phyloP scores from a whole-genome alignment of 2,329 filamentous ascomycete genomes.

The Eutypella sp. region DNA sequence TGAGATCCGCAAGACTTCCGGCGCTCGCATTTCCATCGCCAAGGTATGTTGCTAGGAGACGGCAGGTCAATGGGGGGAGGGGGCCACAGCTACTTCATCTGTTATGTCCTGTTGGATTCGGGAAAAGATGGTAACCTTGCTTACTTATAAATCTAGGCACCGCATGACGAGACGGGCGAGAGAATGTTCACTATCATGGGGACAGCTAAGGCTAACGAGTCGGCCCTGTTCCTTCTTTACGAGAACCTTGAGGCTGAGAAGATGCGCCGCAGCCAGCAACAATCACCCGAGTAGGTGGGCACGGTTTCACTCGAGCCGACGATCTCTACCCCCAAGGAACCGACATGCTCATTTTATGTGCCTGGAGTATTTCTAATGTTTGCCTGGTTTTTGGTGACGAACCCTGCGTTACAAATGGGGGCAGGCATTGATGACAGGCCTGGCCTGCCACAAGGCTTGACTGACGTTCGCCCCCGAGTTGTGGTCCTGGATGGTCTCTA shows the following conservation, averaged over 20 bases:
- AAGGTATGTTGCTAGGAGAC: conserved; percentile 53
- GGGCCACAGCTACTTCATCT: background rate
- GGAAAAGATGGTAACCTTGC: conserved; percentile 7
- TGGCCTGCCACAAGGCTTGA: conserved; percentile 60
- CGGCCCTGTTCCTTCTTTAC: conserved; percentile 91
- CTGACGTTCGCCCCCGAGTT: conserved; percentile 26
- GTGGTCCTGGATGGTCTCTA: conserved; percentile 39
- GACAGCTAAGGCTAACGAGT: conserved; percentile 88
- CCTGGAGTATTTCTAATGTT: conserved; percentile 36
- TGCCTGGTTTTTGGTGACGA: conserved; percentile 45
- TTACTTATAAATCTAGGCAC: conserved; percentile 46
- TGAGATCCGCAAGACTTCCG: conserved; percentile 95
- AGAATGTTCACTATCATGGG: conserved; percentile 99
- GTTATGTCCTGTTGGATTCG: too few species aligned
- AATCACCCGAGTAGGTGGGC: conserved; percentile 43
- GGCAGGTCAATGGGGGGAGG: background rate
- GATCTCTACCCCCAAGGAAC: conserved; percentile 24
- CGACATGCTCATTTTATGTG: conserved; percentile 21
- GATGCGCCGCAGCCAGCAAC: conserved; percentile 87
- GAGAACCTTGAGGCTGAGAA: conserved; percentile 99
- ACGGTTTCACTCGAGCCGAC: conserved; percentile 11
- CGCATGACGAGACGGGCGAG: conserved; percentile 95
- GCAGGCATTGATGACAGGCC: conserved; percentile 53
- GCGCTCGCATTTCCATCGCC: conserved; percentile 94
- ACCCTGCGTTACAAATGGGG: conserved; percentile 39